Conservation (phyloP, 2,329 filamentous ascomycete species). For the Dothistroma pini region DNA sequence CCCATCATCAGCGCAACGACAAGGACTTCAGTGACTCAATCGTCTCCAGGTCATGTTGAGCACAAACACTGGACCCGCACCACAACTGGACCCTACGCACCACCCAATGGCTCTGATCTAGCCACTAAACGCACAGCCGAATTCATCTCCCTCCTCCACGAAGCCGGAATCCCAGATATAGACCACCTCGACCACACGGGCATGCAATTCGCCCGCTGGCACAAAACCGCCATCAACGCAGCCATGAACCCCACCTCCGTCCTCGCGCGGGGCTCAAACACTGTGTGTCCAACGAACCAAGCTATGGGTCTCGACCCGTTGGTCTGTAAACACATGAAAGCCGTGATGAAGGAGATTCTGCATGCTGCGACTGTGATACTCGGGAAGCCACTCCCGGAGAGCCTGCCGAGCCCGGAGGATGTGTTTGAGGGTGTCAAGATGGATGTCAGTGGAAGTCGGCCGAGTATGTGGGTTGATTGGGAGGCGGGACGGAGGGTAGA, state of each 20-base stretch:
- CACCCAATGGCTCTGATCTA: conserved; percentile 34
- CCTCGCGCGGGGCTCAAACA: conserved; percentile 60
- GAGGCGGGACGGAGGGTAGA: conserved; percentile 63
- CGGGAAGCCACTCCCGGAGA: conserved; percentile 56
- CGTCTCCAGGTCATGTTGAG: conserved; percentile 57
- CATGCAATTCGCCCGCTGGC: conserved; percentile 68
- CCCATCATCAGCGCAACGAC: conserved; percentile 67
- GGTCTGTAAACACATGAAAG: conserved; percentile 58
- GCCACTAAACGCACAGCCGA: conserved; percentile 41
- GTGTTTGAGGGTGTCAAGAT: conserved; percentile 61
- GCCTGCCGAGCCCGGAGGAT: conserved; percentile 59
- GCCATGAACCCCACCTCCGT: conserved; percentile 71
- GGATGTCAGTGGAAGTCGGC: conserved; percentile 59
- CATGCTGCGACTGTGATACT: conserved; percentile 60
- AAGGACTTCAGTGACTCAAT: conserved; percentile 65
- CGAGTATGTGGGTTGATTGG: conserved; percentile 67
- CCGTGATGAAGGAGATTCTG: conserved; percentile 68
- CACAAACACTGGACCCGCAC: conserved; percentile 74
- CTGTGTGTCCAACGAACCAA: conserved; percentile 40
- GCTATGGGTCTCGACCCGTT: conserved; percentile 64
- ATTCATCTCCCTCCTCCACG: conserved; percentile 54
- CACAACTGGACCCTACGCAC: conserved; percentile 62
- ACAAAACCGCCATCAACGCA: conserved; percentile 73
- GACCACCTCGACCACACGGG: conserved; percentile 62
- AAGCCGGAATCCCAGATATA: conserved; percentile 64